Evolutionary conservation across 164 flowering plant genomes (phyloP).

Genomic region (Echeveria elegans): DNA sequence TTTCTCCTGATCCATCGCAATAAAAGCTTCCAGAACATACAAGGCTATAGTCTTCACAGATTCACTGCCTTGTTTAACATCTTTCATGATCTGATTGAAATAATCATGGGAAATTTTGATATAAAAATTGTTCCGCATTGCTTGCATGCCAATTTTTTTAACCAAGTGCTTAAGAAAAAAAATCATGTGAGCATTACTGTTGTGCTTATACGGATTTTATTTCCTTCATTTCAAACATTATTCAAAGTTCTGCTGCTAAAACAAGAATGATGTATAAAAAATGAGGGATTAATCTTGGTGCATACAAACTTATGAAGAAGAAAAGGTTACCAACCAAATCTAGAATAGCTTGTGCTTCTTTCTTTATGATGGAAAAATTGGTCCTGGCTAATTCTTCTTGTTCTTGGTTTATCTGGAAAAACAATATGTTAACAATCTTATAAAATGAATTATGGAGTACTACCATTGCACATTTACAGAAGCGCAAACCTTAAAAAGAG

Average conservation of each 20-base stretch:
- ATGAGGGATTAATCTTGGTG: too few species aligned
- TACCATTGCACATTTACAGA: neutral
- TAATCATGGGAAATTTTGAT: too few species aligned
- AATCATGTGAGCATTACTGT: neutral
- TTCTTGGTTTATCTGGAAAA: slow-evolving; percentile 68
- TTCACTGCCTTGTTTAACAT: slow-evolving; percentile 89
- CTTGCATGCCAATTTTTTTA: too few species aligned
- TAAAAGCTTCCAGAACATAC: slow-evolving; percentile 75
- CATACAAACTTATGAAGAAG: too few species aligned
- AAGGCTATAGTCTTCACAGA: slow-evolving; percentile 69
- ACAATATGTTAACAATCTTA: slow-evolving; percentile 6
- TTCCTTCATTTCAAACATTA: neutral
- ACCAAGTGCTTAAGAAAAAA: neutral
- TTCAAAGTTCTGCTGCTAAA: neutral
- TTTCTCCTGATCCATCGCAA: slow-evolving; percentile 78
- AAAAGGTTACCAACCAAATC: slow-evolving; percentile 55
- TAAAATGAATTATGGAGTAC: neutral
- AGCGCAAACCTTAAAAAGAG: slow-evolving; percentile 55
- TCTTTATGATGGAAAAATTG: slow-evolving; percentile 70
- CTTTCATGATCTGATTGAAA: slow-evolving; percentile 60
- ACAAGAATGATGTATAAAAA: neutral
- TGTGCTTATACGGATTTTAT: neutral
- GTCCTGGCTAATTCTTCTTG: slow-evolving; percentile 72
- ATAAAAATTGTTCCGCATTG: too few species aligned
- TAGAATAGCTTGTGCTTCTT: slow-evolving; percentile 77